Evolutionary conservation across 208 protist genomes (phyloP).

Genomic region (Porcisia deanei): DNA sequence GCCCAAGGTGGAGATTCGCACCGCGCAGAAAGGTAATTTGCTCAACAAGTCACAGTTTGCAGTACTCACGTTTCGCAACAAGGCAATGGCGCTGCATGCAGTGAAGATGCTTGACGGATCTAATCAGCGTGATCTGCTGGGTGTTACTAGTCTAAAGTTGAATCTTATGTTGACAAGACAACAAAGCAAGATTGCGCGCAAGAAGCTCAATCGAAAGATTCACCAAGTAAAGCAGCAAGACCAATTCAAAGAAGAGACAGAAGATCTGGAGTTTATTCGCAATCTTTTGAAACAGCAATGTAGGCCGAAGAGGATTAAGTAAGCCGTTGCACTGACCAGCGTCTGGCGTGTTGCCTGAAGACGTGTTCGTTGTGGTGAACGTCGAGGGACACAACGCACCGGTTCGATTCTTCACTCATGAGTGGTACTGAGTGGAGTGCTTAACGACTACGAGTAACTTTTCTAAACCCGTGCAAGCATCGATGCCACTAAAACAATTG

Average conservation of each 20-base stretch:
- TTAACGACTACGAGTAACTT: constrained; percentile 2
- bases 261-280: constrained; percentile 72
- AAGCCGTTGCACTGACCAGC: not conserved
- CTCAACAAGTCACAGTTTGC: constrained; percentile 91
- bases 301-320: constrained; percentile 16
- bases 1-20: constrained; percentile 79
- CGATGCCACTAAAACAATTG: not conserved
- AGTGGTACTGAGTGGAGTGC: not conserved
- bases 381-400: not conserved
- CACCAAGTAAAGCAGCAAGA: constrained; percentile 28
- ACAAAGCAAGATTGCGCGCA: constrained; percentile 65
- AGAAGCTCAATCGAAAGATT: constrained; percentile 49
- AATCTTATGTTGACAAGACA: constrained; percentile 79
- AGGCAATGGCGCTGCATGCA: constrained; percentile 80
- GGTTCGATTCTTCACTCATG: not conserved
- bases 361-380: not conserved
- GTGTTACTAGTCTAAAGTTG: constrained; percentile 70
- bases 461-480: not conserved
- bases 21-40: constrained; percentile 83
- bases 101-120: constrained; percentile 80
- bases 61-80: constrained; percentile 90
- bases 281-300: constrained; percentile 57
- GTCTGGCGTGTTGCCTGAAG: not conserved
- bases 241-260: constrained; percentile 35
- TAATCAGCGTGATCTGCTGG: constrained; percentile 79